Conservation (phyloP, 805 yeast species). For the Nakazawaea peltata region DNA sequence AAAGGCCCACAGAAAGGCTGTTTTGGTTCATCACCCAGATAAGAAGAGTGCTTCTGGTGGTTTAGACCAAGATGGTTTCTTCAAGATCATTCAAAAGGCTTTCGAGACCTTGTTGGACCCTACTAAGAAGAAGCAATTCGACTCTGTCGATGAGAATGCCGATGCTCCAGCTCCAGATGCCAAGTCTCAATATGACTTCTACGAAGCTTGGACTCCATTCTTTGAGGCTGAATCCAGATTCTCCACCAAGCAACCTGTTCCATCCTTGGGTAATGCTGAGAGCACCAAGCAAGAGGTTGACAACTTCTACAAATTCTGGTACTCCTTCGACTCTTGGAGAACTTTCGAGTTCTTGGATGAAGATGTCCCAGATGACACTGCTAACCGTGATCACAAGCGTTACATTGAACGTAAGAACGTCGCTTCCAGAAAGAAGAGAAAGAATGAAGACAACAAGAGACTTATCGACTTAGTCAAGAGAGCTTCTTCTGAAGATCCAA, state of each 20-base stretch:
- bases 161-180: conserved; percentile 73
- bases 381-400: conserved; percentile 99
- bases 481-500: conserved; percentile 87
- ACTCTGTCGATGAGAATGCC: conserved; percentile 88
- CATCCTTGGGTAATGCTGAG: conserved; percentile 61
- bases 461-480: conserved; percentile 79
- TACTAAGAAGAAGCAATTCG: conserved; percentile 83
- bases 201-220: conserved; percentile 87
- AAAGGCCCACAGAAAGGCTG: conserved; percentile 95
- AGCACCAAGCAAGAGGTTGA: conserved; percentile 77
- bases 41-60: conserved; percentile 90
- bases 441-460: conserved; percentile 94
- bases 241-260: conserved; percentile 87
- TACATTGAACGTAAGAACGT: conserved; percentile 95
- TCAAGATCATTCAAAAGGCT: conserved; percentile 97
- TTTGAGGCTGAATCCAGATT: conserved; percentile 88
- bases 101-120: conserved; percentile 85
- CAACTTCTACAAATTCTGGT: conserved; percentile 85
- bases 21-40: conserved; percentile 96
- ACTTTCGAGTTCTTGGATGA: conserved; percentile 96
- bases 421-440: conserved; percentile 93
- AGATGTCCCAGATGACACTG: conserved; percentile 98
- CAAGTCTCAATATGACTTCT: conserved; percentile 70
- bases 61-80: conserved; percentile 89
- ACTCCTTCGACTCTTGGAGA: conserved; percentile 96